These are phyloP conservation scores for Lolium multiflorum DNA, from an alignment of 176 grass and related monocot species.

Conservation along the genomic window DNA sequence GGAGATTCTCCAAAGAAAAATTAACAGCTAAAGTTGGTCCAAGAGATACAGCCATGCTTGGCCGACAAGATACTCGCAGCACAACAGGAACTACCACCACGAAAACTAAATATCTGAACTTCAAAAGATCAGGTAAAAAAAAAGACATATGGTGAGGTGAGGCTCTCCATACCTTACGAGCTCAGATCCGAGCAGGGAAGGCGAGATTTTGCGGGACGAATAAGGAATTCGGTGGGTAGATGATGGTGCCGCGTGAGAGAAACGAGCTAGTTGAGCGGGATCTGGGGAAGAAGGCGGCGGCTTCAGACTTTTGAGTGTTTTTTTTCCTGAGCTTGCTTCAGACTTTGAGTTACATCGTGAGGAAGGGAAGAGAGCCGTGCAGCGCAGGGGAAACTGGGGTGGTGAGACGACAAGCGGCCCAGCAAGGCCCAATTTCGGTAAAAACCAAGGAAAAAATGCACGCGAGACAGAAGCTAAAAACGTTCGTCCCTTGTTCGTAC, in stretches of 20 bases:
- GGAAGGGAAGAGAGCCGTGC: too few relatives aligned
- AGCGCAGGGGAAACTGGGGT: too few relatives aligned
- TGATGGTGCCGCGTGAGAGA: background rate
- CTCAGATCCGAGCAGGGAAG: background rate
- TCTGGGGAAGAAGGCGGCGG: background rate
- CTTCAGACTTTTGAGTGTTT: background rate
- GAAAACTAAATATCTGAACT: slow-evolving; percentile 16
- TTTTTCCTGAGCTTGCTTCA: too few relatives aligned
- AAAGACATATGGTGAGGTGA: background rate
- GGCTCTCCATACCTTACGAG: slow-evolving; percentile 4
- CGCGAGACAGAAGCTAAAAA: too few relatives aligned
- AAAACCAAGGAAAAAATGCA: too few relatives aligned
- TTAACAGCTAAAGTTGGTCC: background rate
- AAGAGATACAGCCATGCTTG: background rate
- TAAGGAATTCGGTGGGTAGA: background rate
- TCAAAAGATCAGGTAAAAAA: background rate
- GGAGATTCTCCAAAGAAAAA: background rate
- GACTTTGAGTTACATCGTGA: too few relatives aligned
- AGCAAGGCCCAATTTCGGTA: too few relatives aligned
- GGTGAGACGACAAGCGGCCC: too few relatives aligned
- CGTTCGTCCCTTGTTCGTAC: too few relatives aligned
- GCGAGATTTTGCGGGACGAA: background rate
- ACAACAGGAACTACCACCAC: background rate
- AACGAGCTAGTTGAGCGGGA: background rate
- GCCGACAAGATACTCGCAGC: background rate